Conservation (phyloP, 371 early-diverging fungal species). For the Mortierella sp. region DNA sequence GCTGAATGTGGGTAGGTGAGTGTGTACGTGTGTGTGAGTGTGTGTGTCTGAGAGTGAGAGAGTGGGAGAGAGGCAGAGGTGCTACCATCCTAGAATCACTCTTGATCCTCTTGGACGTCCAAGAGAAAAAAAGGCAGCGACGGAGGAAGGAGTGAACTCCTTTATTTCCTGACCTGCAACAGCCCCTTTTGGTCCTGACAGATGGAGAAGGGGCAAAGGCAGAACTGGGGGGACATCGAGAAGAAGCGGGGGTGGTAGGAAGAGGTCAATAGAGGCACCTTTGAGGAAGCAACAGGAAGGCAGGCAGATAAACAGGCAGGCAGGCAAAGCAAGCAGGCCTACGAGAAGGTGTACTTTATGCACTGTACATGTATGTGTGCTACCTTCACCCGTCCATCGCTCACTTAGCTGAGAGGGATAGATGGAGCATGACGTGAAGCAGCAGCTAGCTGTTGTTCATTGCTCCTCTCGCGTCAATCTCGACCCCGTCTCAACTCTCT, state of each 20-base stretch:
- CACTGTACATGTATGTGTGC: neutral
- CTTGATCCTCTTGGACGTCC: neutral
- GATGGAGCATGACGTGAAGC: neutral
- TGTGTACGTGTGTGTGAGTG: neutral
- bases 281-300: neutral
- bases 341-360: neutral
- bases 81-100: neutral
- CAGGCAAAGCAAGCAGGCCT: too few species aligned
- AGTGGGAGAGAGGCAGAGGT: too few species aligned
- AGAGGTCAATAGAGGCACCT: neutral
- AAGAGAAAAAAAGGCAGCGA: neutral
- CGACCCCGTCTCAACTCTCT: neutral
- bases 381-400: neutral
- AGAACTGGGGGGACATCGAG: neutral
- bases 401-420: neutral
- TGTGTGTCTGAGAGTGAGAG: neutral
- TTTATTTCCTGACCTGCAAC: constrained; percentile 19
- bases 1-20: too few species aligned
- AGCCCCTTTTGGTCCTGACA: constrained; percentile 16
- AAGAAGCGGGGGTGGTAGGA: neutral
- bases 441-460: neutral
- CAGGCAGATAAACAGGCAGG: neutral
- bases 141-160: neutral
- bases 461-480: neutral
- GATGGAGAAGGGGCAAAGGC: constrained; percentile 2